A percentile compares a stretch with the other conserved stretches of the same genome.
Conservation (phyloP, 257 asterid species). For the Jacaranda mimosifolia region DNA sequence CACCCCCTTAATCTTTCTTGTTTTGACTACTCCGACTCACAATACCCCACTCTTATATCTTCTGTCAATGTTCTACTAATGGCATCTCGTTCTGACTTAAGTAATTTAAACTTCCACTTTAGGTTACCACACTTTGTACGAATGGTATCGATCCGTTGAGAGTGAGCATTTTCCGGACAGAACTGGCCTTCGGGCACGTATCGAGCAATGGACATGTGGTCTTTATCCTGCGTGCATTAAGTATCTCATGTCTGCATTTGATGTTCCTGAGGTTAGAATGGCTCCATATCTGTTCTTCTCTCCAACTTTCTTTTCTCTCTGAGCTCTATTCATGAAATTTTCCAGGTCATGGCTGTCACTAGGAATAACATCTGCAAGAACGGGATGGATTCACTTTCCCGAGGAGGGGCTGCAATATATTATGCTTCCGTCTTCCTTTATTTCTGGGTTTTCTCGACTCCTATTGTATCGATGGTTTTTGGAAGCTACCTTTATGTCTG, state of each 20-base stretch:
- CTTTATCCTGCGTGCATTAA: constrained; percentile 82
- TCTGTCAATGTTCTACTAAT: too few relatives aligned
- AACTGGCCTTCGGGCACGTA: constrained; percentile 73
- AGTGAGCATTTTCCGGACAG: constrained; percentile 80
- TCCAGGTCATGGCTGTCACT: constrained; percentile 77
- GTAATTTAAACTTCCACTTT: not conserved
- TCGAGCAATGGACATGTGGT: constrained; percentile 78
- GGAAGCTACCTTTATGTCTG: constrained; percentile 79
- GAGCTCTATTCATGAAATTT: not conserved
- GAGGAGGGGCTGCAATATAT: constrained; percentile 68
- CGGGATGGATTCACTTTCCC: constrained; percentile 66
- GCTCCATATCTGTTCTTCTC: not conserved
- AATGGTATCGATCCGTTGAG: constrained; percentile 75
- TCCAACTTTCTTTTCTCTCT: not conserved
- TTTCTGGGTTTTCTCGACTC: constrained; percentile 79
- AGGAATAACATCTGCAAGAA: constrained; percentile 71
- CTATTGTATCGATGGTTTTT: constrained; percentile 69
- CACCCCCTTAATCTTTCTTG: too few relatives aligned
- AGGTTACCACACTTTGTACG: constrained; percentile 76
- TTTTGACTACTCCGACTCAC: too few relatives aligned
- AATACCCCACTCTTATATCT: too few relatives aligned
- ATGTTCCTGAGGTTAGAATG: constrained; percentile 68
- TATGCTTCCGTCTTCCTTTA: constrained; percentile 76
- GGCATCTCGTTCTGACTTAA: too few relatives aligned
- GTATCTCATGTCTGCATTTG: constrained; percentile 79